phyloP scores from a whole-genome alignment of 371 early-diverging fungal species.

The Rhizopus arrhizus region DNA sequence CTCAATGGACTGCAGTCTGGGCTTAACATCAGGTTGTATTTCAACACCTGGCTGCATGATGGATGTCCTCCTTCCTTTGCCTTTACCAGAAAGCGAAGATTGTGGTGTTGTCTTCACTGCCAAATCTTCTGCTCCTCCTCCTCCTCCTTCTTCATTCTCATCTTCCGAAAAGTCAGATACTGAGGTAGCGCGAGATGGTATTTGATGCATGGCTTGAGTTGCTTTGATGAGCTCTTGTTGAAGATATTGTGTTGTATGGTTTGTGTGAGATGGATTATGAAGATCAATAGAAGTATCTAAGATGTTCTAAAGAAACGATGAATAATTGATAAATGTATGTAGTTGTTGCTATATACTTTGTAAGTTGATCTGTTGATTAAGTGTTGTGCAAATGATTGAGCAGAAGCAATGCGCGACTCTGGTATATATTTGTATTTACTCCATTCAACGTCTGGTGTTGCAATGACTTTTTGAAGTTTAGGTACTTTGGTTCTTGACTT shows the following conservation, averaged over 20 bases:
- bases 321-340: background rate
- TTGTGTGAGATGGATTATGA: constrained; percentile 11
- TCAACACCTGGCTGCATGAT: constrained; percentile 27
- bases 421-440: constrained; percentile 43
- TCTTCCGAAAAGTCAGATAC: constrained; percentile 49
- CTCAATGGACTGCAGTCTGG: constrained; percentile 27
- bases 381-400: constrained; percentile 23
- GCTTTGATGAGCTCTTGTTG: constrained; percentile 41
- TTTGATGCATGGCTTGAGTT: constrained; percentile 36
- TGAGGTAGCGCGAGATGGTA: constrained; percentile 43
- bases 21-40: constrained; percentile 3
- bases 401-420: constrained; percentile 36
- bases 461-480: constrained; percentile 44
- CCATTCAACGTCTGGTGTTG: constrained; percentile 49
- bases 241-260: constrained; percentile 21
- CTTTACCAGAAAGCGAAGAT: constrained; percentile 27
- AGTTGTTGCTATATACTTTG: constrained; percentile 19
- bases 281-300: constrained; percentile 17
- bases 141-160: constrained; percentile 37
- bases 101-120: constrained; percentile 11
- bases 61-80: constrained; percentile 46
- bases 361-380: constrained; percentile 20
- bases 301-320: constrained; percentile 17
- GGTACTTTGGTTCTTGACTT: constrained; percentile 34
- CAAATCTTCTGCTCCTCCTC: background rate